Evolutionary conservation across 2,329 filamentous ascomycete genomes (phyloP).

Genomic region (Cryphonectria parasitica): DNA sequence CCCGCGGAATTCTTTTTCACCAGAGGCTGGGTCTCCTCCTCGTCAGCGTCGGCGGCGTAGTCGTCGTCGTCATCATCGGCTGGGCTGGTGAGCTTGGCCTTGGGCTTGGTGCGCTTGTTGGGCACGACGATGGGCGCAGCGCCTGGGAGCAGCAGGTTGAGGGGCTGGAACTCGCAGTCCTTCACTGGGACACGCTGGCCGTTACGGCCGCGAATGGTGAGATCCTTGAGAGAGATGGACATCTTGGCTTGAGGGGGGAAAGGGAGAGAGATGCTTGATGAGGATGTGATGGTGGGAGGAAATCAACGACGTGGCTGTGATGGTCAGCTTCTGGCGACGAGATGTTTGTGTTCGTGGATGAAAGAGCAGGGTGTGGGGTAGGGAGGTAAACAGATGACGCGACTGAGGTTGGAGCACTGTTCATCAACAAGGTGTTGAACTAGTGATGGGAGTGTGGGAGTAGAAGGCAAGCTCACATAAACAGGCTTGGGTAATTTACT

Average conservation of each 20-base stretch:
- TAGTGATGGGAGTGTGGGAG: neutral
- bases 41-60: conserved; percentile 8
- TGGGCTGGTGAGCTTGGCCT: neutral
- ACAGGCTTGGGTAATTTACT: neutral
- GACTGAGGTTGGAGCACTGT: neutral
- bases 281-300: neutral
- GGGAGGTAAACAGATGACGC: neutral
- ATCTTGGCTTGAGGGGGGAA: neutral
- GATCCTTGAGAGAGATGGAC: conserved; percentile 2
- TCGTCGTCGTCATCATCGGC: neutral
- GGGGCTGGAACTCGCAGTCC: conserved; percentile 25
- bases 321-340: neutral
- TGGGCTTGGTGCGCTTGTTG: conserved; percentile 5
- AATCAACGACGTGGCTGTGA: neutral
- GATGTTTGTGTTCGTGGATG: neutral
- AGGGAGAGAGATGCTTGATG: neutral
- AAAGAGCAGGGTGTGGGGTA: neutral
- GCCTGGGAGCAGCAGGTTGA: conserved; percentile 27
- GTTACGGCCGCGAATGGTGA: conserved; percentile 19
- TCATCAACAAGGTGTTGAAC: neutral
- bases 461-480: neutral
- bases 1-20: conserved; percentile 15
- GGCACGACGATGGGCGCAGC: conserved; percentile 25
- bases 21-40: conserved; percentile 18
- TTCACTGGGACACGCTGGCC: conserved; percentile 12